Base-by-base conservation (phyloP, 139 green algal species). In the Volvox africanus region DNA sequence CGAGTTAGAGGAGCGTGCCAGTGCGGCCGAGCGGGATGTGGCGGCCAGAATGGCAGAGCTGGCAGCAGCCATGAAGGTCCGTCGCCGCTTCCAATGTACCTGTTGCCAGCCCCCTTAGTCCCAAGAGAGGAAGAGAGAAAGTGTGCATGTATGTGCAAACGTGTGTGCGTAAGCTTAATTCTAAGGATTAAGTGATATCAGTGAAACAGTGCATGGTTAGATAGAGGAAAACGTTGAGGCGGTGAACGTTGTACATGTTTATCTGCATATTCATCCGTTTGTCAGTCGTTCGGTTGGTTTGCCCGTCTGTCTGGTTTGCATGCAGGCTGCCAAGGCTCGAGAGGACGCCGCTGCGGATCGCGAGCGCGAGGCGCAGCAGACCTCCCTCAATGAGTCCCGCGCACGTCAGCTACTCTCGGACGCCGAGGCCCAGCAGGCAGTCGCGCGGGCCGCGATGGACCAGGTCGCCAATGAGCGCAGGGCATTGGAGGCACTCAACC, bases 321-420 rank as follows among this genome's bases (percentile, higher is more conserved):
- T 55, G n/a, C 75, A 90, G 86, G 86, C 76, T 0, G 87, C 87
- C 33, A 91, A 79, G 87, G 32, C 5, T 32, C 87, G 87, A 1
- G 86, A 90, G 71, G 86, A 90, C 18, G 86, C 86, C 21, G 86
- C 86, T 24, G 73, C 37, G 12, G 86, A 90, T 32, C 86, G 86
- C 14, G 86, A 90, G 75, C 86, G 86, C 1, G 86, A 83, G 55
- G 86, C 86, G 11, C 73, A 85, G 73, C 73, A 61, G 1, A 50
- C 83, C 9, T 0, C 50, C 21, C 33, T 33, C 11, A 11, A 6
- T 44, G 73, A 90, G 71, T 32, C 18, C 13, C 86, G 75, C 30
- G 86, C 75, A 33, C 73, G 81, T 44, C 33, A 84, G 55, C 30
- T 84, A 20, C 30, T 76, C 14, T 55, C 86, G 55, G 86, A 85